Conservation (phyloP, 1,139 yeast genomes). For the Kodamaea suecica region DNA sequence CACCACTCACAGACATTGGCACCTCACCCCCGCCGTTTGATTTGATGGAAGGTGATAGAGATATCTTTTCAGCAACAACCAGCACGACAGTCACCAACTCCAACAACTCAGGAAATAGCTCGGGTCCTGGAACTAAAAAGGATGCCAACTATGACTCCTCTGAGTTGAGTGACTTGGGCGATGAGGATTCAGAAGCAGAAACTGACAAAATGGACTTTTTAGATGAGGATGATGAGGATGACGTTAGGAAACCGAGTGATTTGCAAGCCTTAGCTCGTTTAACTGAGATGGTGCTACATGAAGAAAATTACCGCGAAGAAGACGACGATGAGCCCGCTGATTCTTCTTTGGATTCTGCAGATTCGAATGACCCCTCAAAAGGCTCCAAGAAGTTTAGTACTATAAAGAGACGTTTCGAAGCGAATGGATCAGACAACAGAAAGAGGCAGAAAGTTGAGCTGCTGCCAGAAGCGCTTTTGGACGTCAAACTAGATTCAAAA, state of each 20-base stretch:
- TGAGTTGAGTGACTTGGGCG: conserved; percentile 57
- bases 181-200: conserved; percentile 72
- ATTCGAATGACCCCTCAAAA: too few species aligned
- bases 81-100: neutral
- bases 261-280: conserved; percentile 38
- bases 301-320: neutral
- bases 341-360: too few species aligned
- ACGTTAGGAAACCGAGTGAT: conserved; percentile 32
- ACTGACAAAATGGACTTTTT: conserved; percentile 70
- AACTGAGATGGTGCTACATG: conserved; percentile 35
- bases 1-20: conserved; percentile 41
- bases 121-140: conserved; percentile 13
- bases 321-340: neutral
- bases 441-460: too few species aligned
- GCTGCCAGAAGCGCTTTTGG: too few species aligned
- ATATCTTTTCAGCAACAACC: neutral
- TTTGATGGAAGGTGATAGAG: conserved; percentile 15
- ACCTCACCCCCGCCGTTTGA: conserved; percentile 41
- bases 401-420: too few species aligned
- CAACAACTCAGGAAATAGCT: conserved; percentile 13
- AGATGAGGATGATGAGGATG: conserved; percentile 32
- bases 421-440: too few species aligned
- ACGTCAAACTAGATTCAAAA: too few species aligned
- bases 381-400: too few species aligned
- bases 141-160: conserved; percentile 36